These are phyloP conservation scores for Pilasporangium apinafurcum DNA, from an alignment of 352 stramenopile genomes.

Conservation along the genomic window DNA sequence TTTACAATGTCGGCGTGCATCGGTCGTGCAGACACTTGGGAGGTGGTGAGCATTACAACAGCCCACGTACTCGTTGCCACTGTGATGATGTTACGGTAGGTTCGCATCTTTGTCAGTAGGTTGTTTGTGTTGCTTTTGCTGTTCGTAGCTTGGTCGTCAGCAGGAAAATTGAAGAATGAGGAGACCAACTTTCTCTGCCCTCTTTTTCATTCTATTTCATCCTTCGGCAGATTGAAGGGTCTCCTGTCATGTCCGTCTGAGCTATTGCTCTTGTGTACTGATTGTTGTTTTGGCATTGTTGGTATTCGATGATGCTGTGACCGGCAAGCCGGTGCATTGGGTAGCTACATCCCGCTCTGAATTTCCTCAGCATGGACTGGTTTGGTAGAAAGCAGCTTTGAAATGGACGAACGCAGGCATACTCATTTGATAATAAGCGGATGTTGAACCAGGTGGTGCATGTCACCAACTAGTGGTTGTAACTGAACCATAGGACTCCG, in stretches of 20 bases:
- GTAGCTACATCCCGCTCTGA: neutral
- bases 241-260: too few relatives aligned
- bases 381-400: too few relatives aligned
- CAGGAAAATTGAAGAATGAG: slow-evolving; percentile 1
- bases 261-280: too few relatives aligned
- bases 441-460: too few relatives aligned
- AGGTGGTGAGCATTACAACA: slow-evolving; percentile 11
- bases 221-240: too few relatives aligned
- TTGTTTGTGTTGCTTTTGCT: slow-evolving; percentile 1
- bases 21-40: slow-evolving; percentile 8
- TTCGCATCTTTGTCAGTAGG: too few relatives aligned
- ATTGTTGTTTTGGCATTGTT: neutral
- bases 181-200: neutral
- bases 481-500: too few relatives aligned
- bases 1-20: slow-evolving; percentile 14
- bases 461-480: too few relatives aligned
- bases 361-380: too few relatives aligned
- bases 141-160: neutral
- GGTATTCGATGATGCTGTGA: neutral
- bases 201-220: neutral
- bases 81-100: too few relatives aligned
- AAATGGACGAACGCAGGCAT: too few relatives aligned
- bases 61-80: neutral
- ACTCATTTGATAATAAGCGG: too few relatives aligned
- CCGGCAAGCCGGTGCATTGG: neutral